phyloP scores from a whole-genome alignment of 2,329 filamentous ascomycete species.

The Meredithiella fracta region DNA sequence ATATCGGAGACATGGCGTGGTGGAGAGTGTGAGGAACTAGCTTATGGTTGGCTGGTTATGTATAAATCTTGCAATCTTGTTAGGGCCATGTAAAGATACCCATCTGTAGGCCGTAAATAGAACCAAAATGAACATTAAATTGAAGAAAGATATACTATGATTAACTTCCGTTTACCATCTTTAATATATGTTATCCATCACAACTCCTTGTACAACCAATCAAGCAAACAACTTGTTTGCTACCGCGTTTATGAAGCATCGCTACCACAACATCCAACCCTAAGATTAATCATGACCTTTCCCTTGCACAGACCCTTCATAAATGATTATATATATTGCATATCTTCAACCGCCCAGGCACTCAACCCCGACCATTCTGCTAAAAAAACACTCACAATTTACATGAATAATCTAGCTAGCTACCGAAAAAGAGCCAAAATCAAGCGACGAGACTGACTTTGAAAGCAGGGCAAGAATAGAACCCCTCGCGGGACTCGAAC shows the following conservation, averaged over 20 bases:
- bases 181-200: background rate
- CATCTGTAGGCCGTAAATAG: too few relatives aligned
- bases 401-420: background rate
- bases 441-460: background rate
- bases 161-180: too few relatives aligned
- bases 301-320: background rate
- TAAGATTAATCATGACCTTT: background rate
- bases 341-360: background rate
- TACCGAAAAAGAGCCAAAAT: background rate
- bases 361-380: background rate
- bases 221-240: conserved; percentile 2
- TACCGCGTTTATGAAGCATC: background rate
- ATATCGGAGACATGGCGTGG: too few relatives aligned
- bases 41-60: too few relatives aligned
- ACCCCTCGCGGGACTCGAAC: conserved; percentile 15
- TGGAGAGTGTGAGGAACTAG: too few relatives aligned
- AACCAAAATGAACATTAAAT: too few relatives aligned
- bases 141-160: too few relatives aligned
- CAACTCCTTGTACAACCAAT: background rate
- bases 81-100: too few relatives aligned
- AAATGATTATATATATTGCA: background rate
- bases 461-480: background rate
- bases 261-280: too few relatives aligned
- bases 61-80: too few relatives aligned
- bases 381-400: background rate